Base-by-base conservation (phyloP, 2,329 filamentous ascomycete genomes). In the Alternaria rosae region DNA sequence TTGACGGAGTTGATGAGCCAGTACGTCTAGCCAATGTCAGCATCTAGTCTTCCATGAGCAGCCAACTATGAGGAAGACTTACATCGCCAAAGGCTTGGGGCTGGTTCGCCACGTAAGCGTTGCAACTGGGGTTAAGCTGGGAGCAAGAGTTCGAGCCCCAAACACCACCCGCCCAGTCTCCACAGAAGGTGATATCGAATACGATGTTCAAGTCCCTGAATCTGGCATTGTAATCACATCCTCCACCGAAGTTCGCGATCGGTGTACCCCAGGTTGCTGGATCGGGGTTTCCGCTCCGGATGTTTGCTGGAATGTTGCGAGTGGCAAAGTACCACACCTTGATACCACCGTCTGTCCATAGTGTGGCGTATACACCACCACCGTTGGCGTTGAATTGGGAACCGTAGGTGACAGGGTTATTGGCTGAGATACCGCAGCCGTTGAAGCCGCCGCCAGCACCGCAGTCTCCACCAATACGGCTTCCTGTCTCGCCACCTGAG, bases 151-250 rank as follows among this genome's bases (percentile, higher is more conserved):
- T 71, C 5, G 69, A 70, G 10, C 71, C 69, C 78, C 78, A 86
- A 3, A 82, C 80, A 15, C 72, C 68, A 12, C 85, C 85, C 8
- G 85, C 85, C 85, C 85, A 87, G 55, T 85, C 82, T 32, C 85
- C 85, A 62, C 85, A 87, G 74, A 87, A 86, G 1, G 83, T 84
- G 2, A 81, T 84, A 65, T 86, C 82, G 58, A 87, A 82, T 21
- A 81, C 76, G 42, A 82, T 75, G 17, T 74, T 78, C 70, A 80
- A 65, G 54, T 80, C 71, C 23, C 62, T 69, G 42, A 81, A 80
- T 59, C 72, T 76, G 11, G 67, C 64, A 54, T 75, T 72, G 42
- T 79, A 79, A 42, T 79, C 64, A 59, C 79, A 81, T 5, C 76
- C 77, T 11, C 45, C 60, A 12, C 69, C 73, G 45, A 75, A 78